Base-by-base conservation (phyloP, 2,329 filamentous ascomycete species). In the Diaporthe sp. region DNA sequence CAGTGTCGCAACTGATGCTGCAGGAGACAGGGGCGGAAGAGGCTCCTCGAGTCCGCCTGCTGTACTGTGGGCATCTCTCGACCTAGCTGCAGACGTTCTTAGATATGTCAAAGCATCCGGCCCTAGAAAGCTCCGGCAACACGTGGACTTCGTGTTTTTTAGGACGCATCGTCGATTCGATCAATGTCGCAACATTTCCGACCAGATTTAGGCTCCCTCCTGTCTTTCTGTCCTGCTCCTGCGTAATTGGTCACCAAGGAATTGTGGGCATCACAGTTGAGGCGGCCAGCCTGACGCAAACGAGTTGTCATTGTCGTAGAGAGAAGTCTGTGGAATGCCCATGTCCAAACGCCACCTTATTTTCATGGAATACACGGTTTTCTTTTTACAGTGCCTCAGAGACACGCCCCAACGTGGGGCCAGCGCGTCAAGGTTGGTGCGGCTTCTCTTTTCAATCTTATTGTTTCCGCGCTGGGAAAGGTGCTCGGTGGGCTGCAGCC, bases 401-500 rank as follows among this genome's bases (percentile, higher is more conserved):
- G 47, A 38, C 58, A 55, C 17, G 22, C 10, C 35, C 45, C 28
- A 50, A 22, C 52, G 45, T 28, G 12, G 47, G 40, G 38, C 17
- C 25, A 13, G 30, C 35, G 55, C 38, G 15, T 42, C 22, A n/a
- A 55, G 33, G 3, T 35, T 17, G 54, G n/a, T 35, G 19, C 33
- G 30, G 17, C 28, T 30, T 47, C 38, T 38, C 30, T 57, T 15
- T 47, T 45, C 50, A n/a, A 57, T 47, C 57, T 42, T 54, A 68
- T 35, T 79, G 76, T 72, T 74, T 69, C 60, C 77, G 77, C 54
- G 54, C 70, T 6, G 71, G 75, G 68, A 76, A 78, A 30, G 80
- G 78, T 45, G 77, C 78, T 38, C 83, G 84, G 79, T 85, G 87
- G 47, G 83, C 82, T 68, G 81, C 79, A 42, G 84, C 82, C 82